Evolutionary conservation across 768 basidiomycete species (phyloP).

Genomic region (Inosperma sp.): DNA sequence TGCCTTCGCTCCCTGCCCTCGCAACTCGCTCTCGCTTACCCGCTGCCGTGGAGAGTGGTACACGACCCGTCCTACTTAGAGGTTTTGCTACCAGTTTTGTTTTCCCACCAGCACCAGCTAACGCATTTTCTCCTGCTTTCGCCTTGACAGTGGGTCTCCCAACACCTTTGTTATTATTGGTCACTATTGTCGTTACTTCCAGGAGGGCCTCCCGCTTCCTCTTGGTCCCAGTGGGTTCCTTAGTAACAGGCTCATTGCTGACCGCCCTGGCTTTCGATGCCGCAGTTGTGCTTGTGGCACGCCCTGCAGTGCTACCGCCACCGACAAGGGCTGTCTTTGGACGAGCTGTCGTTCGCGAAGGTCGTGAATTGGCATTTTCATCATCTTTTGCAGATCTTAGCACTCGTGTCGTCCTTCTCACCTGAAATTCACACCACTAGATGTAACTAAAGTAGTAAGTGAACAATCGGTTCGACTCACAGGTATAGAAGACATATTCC

Average conservation of each 20-base stretch:
- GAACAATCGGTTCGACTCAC: constrained; percentile 14
- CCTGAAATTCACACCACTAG: constrained; percentile 33
- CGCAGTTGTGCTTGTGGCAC: constrained; percentile 37
- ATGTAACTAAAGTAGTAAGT: background rate
- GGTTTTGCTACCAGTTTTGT: constrained; percentile 18
- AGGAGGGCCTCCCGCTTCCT: constrained; percentile 73
- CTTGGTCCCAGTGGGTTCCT: constrained; percentile 50
- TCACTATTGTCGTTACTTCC: constrained; percentile 53
- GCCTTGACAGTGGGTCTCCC: constrained; percentile 48
- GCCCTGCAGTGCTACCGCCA: constrained; percentile 43
- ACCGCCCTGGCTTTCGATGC: constrained; percentile 37
- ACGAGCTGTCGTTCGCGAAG: constrained; percentile 12
- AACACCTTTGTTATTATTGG: constrained; percentile 23
- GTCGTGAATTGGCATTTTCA: constrained; percentile 67
- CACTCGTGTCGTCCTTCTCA: constrained; percentile 59
- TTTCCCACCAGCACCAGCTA: constrained; percentile 18
- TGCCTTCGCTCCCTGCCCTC: constrained; percentile 17
- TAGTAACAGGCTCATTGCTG: constrained; percentile 10
- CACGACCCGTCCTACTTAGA: constrained; percentile 10
- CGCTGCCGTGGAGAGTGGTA: constrained; percentile 2
- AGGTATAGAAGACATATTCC: constrained; percentile 33
- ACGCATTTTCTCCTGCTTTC: constrained; percentile 19
- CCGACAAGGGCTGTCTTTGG: background rate
- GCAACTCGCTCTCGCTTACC: constrained; percentile 11
- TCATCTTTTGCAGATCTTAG: constrained; percentile 51